Conservation (phyloP, 2,329 filamentous ascomycete species). For the Triangularia setosa region DNA sequence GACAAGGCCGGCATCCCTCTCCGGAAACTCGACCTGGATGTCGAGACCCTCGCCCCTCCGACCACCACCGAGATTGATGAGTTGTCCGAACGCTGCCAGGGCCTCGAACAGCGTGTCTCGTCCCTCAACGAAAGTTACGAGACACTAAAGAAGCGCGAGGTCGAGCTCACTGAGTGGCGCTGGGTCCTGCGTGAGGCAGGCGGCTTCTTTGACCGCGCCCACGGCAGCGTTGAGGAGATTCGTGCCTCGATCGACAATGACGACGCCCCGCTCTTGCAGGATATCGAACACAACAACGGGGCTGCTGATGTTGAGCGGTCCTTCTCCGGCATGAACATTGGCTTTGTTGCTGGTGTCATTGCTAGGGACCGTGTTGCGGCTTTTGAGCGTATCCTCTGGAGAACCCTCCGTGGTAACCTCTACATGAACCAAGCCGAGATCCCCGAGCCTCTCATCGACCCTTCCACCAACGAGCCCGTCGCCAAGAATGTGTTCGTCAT, state of each 20-base stretch:
- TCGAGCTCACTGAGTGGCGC: slow-evolving; percentile 95
- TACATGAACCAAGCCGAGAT: slow-evolving; percentile 99
- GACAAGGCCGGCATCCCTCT: slow-evolving; percentile 85
- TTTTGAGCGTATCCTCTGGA: slow-evolving; percentile 97
- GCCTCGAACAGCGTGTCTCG: slow-evolving; percentile 83
- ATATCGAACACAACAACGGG: slow-evolving; percentile 77
- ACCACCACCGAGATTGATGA: slow-evolving; percentile 95
- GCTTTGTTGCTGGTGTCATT: slow-evolving; percentile 96
- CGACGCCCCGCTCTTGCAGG: slow-evolving; percentile 87
- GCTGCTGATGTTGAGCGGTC: slow-evolving; percentile 71
- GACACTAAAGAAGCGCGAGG: slow-evolving; percentile 94
- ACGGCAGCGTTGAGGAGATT: slow-evolving; percentile 96
- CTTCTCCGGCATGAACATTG: slow-evolving; percentile 98
- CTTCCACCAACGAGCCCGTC: slow-evolving; percentile 83
- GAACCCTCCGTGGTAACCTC: slow-evolving; percentile 91
- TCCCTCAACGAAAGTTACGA: slow-evolving; percentile 98
- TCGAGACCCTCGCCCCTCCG: slow-evolving; percentile 79
- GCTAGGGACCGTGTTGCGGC: slow-evolving; percentile 86
- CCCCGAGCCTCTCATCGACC: slow-evolving; percentile 85
- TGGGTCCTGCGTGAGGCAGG: slow-evolving; percentile 96
- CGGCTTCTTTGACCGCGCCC: slow-evolving; percentile 93
- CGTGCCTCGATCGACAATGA: slow-evolving; percentile 84
- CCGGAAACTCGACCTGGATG: slow-evolving; percentile 86
- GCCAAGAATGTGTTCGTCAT: slow-evolving; percentile 99
- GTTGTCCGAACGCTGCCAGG: slow-evolving; percentile 85